These are phyloP conservation scores for Grosmannia serpens DNA, from an alignment of 2,329 filamentous ascomycete genomes.

Conservation along the genomic window DNA sequence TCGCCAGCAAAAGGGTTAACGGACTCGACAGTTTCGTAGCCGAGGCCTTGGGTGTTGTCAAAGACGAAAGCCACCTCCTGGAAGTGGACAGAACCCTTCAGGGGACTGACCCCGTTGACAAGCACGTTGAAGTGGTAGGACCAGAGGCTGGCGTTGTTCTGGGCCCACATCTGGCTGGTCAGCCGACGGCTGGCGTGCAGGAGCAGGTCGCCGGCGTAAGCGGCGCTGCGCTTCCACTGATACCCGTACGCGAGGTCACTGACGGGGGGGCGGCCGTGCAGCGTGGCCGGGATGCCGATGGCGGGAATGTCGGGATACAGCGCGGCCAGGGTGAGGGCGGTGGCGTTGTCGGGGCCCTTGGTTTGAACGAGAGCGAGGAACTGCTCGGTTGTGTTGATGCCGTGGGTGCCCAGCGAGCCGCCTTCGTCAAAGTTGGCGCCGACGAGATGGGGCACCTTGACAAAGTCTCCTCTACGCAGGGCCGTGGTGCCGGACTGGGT, in stretches of 20 bases:
- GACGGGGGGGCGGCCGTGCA: not conserved
- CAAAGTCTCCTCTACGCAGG: conserved; percentile 45
- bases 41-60: conserved; percentile 34
- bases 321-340: not conserved
- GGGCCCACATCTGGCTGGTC: conserved; percentile 9
- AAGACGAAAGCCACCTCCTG: conserved; percentile 43
- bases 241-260: not conserved
- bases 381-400: conserved; percentile 51
- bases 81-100: conserved; percentile 23
- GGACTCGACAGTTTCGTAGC: conserved; percentile 20
- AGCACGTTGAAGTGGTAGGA: conserved; percentile 33
- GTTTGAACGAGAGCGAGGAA: not conserved
- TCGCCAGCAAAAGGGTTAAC: conserved; percentile 26
- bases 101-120: conserved; percentile 13
- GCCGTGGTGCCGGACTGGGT: conserved; percentile 34
- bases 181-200: not conserved
- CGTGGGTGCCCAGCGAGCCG: conserved; percentile 43
- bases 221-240: conserved; percentile 2
- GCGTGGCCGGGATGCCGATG: conserved; percentile 30
- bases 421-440: conserved; percentile 58
- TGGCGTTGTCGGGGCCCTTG: not conserved
- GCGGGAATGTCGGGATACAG: conserved; percentile 30
- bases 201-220: conserved; percentile 13
- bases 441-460: conserved; percentile 47
- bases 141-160: conserved; percentile 14